phyloP scores from a whole-genome alignment of 1,284 basidiomycete genomes.

The Malassezia sp. region DNA sequence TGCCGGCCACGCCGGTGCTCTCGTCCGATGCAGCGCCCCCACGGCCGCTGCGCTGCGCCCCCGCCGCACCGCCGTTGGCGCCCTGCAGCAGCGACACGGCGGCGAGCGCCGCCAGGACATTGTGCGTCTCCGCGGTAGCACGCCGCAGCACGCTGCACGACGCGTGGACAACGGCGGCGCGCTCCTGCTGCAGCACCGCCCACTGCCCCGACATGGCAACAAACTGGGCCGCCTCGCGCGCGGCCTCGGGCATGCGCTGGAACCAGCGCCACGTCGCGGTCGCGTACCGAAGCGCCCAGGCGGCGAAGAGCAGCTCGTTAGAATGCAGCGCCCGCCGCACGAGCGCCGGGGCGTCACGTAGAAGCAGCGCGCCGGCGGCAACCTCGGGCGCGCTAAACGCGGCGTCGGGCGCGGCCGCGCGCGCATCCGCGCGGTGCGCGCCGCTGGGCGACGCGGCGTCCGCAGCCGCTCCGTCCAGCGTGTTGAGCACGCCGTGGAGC shows the following conservation, averaged over 20 bases:
- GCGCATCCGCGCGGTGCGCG: neutral
- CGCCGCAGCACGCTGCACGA: too few species aligned
- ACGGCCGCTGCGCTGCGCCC: too few species aligned
- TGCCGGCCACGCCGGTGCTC: too few species aligned
- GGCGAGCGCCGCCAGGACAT: too few species aligned
- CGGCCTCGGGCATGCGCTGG: neutral
- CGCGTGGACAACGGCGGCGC: too few species aligned
- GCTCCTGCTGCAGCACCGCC: too few species aligned
- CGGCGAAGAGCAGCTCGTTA: neutral
- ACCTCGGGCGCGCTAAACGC: neutral
- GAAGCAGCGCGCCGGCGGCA: conserved; percentile 1
- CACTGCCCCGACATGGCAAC: too few species aligned
- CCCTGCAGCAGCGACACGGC: too few species aligned
- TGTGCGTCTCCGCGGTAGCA: too few species aligned
- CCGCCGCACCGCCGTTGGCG: too few species aligned
- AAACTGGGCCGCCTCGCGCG: too few species aligned
- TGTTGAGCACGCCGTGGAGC: conserved; percentile 18
- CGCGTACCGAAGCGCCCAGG: conserved; percentile 6
- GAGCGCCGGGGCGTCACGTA: conserved; percentile 7
- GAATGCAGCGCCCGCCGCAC: neutral
- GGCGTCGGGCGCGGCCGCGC: neutral
- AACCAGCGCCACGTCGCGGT: neutral
- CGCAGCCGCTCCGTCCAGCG: conserved; percentile 9
- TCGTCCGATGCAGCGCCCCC: too few species aligned
- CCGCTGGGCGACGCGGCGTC: neutral